Evolutionary conservation across 169 alveolate species (phyloP).

Genomic region (Blepharisma undulans): DNA sequence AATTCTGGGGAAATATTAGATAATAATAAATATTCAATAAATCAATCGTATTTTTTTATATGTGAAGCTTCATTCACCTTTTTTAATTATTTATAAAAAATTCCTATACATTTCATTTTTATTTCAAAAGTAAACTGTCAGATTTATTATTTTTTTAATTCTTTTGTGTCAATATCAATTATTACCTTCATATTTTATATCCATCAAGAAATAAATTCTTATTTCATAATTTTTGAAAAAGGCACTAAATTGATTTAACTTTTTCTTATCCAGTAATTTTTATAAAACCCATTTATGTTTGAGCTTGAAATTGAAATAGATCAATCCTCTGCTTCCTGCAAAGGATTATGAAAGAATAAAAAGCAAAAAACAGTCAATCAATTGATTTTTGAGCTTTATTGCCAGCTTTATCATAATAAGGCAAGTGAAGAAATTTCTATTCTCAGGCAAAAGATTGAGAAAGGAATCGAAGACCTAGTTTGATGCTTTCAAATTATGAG

Average conservation of each 20-base stretch:
- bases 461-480: not conserved
- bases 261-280: not conserved
- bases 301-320: not conserved
- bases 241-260: not conserved
- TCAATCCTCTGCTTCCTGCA: not conserved
- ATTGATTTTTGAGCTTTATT: not conserved
- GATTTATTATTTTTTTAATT: too few species aligned
- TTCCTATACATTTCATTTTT: too few species aligned
- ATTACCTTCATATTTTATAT: too few species aligned
- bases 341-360: not conserved
- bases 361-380: not conserved
- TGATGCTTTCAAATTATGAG: not conserved
- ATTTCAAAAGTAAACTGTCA: too few species aligned
- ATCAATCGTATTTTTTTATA: too few species aligned
- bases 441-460: not conserved
- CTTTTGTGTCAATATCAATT: too few species aligned
- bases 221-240: too few species aligned
- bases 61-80: too few species aligned
- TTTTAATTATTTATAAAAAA: too few species aligned
- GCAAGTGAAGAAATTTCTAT: not conserved
- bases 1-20: too few species aligned
- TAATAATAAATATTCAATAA: too few species aligned
- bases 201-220: too few species aligned
- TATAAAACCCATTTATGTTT: not conserved
- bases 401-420: not conserved